A percentile compares a stretch with the other conserved stretches of the same genome.
These are phyloP conservation scores for Sclerotinia glacialis DNA, from an alignment of 2,329 filamentous ascomycete genomes.

Conservation along the genomic window DNA sequence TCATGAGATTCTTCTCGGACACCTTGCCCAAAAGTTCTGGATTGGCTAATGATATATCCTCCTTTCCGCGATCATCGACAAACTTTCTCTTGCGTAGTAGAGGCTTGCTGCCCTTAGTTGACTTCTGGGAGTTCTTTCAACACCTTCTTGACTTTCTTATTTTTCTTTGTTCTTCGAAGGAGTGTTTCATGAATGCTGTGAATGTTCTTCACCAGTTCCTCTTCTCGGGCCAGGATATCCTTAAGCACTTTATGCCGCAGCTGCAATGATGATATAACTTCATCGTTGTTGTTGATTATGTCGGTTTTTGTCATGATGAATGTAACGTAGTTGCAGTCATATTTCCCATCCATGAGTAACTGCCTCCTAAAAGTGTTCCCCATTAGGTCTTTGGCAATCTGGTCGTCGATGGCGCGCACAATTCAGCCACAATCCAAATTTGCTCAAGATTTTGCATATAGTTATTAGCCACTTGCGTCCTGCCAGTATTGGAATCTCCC, in stretches of 20 bases:
- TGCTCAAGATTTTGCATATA: background rate
- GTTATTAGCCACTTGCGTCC: background rate
- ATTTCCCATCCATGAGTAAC: conserved; percentile 14
- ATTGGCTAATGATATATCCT: too few relatives aligned
- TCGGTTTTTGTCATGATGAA: conserved; percentile 12
- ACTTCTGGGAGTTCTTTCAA: too few relatives aligned
- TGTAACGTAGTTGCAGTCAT: background rate
- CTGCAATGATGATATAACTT: background rate
- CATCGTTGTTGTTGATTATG: background rate
- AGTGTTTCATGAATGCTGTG: too few relatives aligned
- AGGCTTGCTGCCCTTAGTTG: too few relatives aligned
- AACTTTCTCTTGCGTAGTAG: too few relatives aligned
- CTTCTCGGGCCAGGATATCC: background rate
- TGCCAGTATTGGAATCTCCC: conserved; percentile 1
- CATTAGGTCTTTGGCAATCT: conserved; percentile 13
- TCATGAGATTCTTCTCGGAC: too few relatives aligned
- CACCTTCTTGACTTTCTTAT: background rate
- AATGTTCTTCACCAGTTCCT: too few relatives aligned
- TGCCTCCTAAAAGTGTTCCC: conserved; percentile 1
- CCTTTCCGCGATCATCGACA: too few relatives aligned
- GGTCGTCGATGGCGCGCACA: conserved; percentile 1
- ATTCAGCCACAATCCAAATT: conserved; percentile 11
- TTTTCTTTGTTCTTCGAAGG: too few relatives aligned
- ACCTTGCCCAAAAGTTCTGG: too few relatives aligned
- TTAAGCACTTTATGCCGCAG: background rate